Conservation (phyloP, 2,329 filamentous ascomycete species). For the Fonsecaea erecta region DNA sequence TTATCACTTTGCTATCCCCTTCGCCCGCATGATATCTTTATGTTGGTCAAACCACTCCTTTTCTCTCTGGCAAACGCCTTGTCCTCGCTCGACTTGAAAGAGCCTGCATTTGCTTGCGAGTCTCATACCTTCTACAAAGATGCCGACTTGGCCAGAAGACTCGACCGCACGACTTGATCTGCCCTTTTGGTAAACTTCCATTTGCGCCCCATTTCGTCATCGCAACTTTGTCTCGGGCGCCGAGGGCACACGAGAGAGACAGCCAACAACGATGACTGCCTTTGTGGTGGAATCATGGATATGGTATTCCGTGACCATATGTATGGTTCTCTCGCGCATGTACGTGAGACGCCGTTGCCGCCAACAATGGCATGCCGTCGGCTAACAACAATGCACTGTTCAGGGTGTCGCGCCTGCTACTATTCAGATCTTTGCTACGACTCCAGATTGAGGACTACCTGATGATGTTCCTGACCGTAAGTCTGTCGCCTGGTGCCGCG, state of each 20-base stretch:
- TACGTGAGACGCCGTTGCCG: conserved; percentile 16
- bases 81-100: conserved; percentile 5
- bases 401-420: conserved; percentile 29
- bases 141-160: conserved; percentile 6
- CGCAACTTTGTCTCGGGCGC: background rate
- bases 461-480: conserved; percentile 57
- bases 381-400: conserved; percentile 3
- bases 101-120: background rate
- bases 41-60: conserved; percentile 5
- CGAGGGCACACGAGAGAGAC: background rate
- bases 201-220: conserved; percentile 10
- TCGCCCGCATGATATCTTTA: conserved; percentile 14
- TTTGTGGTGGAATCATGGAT: conserved; percentile 39
- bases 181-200: background rate
- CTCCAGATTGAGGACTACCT: conserved; percentile 64
- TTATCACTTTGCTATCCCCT: conserved; percentile 6
- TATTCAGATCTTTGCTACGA: conserved; percentile 34
- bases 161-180: background rate
- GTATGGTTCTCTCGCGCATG: conserved; percentile 34
- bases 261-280: conserved; percentile 27
- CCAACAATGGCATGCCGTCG: background rate
- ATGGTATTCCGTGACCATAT: conserved; percentile 35
- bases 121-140: conserved; percentile 1
- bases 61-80: conserved; percentile 8
- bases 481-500: conserved; percentile 30